Evolutionary conservation across 192 early-diverging fungal genomes (phyloP).

Genomic region (Geranomyces variabilis): DNA sequence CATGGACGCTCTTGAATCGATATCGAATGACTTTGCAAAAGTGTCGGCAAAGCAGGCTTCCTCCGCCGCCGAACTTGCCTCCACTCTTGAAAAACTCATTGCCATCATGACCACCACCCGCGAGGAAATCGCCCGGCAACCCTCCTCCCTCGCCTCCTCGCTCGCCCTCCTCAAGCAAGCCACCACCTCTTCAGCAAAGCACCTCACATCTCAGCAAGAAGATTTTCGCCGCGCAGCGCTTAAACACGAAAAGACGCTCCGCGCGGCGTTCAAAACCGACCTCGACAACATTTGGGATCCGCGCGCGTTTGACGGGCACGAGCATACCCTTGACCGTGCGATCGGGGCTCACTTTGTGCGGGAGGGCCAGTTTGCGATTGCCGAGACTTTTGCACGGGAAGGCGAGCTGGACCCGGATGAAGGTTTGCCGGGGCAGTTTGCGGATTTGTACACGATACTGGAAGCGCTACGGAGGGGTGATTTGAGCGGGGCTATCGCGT

Average conservation of each 20-base stretch:
- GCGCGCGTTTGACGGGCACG: constrained; percentile 74
- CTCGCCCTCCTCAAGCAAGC: constrained; percentile 28
- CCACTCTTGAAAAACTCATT: constrained; percentile 5
- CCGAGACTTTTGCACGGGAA: constrained; percentile 62
- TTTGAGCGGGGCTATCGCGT: constrained; percentile 70
- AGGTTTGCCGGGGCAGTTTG: constrained; percentile 68
- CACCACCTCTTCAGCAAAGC: constrained; percentile 1
- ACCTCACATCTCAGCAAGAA: constrained; percentile 19
- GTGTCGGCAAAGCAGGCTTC: constrained; percentile 15
- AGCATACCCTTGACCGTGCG: constrained; percentile 61
- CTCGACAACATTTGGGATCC: constrained; percentile 60
- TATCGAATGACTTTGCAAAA: constrained; percentile 24
- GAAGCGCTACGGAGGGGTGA: constrained; percentile 62
- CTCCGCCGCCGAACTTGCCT: constrained; percentile 18
- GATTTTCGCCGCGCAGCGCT: constrained; percentile 22
- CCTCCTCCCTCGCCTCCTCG: background rate
- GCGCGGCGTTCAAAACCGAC: constrained; percentile 44
- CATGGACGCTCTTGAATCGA: constrained; percentile 27
- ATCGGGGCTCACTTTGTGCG: constrained; percentile 81
- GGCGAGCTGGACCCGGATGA: constrained; percentile 27
- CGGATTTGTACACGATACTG: constrained; percentile 80
- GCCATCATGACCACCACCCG: background rate
- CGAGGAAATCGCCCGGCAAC: constrained; percentile 1
- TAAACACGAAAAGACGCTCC: constrained; percentile 29
- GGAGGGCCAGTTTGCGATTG: constrained; percentile 82